Base-by-base conservation (phyloP, 1,284 basidiomycete genomes). In the Kalmanozyma brasiliensis region DNA sequence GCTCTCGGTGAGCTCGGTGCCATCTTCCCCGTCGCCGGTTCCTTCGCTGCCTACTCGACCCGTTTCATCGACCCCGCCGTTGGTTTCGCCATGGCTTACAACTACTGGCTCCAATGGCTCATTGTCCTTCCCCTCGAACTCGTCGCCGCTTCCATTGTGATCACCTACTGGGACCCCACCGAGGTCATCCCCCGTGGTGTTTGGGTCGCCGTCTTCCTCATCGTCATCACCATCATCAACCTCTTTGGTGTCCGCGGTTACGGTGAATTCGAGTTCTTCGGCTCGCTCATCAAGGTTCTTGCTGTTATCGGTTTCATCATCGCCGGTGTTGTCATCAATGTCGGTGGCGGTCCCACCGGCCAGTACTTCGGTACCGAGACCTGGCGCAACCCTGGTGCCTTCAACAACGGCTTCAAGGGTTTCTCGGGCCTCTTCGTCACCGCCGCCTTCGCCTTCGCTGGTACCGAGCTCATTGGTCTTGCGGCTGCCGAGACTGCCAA, bases 401-500 rank as follows among this genome's bases (percentile, higher is more conserved):
- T 82, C 62, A 59, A 62, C 47, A 80, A 80, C 41, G 78, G 76
- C 13, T 81, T 81, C 73, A 78, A 80, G 52, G 80, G 80, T 29
- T 78, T 79, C 67, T 60, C 63, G 16, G 67, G 71, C n/a, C 64
- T 79, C 26, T 82, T 82, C 30, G 72, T 77, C 42, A 70, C 66
- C 0, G 80, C 78, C n/a, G 77, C 79, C 11, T 80, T 81, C 52
- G 69, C 76, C 36, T 81, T 78, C 36, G 61, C 74, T 10, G 77
- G 83, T 41, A 82, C 75, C 13, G 69, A 81, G 64, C 66, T 93
- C 87, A 44, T 91, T 86, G 89, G 89, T 89, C 64, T 88, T 84
- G 66, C 88, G 84, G 78, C 86, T 84, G 71, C 91, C 87, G 58
- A 90, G 86, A 85, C 85, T 3, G 79, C 80, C 53, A 84, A 85